These are phyloP conservation scores for Grosmannia penicillata DNA, from an alignment of 2,329 filamentous ascomycete species.

Conservation along the genomic window DNA sequence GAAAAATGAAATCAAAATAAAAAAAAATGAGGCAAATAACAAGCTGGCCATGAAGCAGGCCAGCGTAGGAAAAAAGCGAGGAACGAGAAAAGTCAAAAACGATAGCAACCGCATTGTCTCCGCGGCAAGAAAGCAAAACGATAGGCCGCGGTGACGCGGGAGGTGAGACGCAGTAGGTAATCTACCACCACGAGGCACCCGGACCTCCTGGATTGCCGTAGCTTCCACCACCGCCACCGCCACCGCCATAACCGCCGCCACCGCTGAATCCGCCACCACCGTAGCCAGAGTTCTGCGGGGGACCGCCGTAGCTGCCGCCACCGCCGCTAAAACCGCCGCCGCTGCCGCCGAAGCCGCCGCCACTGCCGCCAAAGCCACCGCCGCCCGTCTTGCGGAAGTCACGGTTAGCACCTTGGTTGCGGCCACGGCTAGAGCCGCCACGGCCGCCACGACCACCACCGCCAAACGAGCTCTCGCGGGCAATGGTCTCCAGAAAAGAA, in stretches of 20 bases:
- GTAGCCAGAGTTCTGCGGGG: slow-evolving; percentile 24
- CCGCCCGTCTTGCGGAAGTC: slow-evolving; percentile 77
- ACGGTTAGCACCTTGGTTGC: slow-evolving; percentile 58
- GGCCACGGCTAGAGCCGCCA: slow-evolving; percentile 51
- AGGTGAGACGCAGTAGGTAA: neutral
- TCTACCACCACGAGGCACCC: slow-evolving; percentile 55
- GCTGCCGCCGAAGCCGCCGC: slow-evolving; percentile 41
- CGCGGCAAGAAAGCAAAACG: neutral
- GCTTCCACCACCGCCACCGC: slow-evolving; percentile 25
- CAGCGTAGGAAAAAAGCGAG: slow-evolving; percentile 3
- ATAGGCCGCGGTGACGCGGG: too few species aligned
- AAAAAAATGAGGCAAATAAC: slow-evolving; percentile 8
- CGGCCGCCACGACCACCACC: slow-evolving; percentile 45
- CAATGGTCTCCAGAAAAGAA: slow-evolving; percentile 88
- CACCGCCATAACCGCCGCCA: slow-evolving; percentile 21
- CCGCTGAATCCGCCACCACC: slow-evolving; percentile 29
- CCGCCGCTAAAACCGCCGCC: slow-evolving; percentile 24
- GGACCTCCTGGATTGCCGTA: slow-evolving; percentile 54
- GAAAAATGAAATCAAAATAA: slow-evolving; percentile 7
- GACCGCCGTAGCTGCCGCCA: slow-evolving; percentile 26
- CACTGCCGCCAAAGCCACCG: slow-evolving; percentile 32
- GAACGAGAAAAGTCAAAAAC: slow-evolving; percentile 11
- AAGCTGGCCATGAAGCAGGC: neutral
- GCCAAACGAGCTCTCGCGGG: slow-evolving; percentile 78
- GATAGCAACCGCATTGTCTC: slow-evolving; percentile 5